Conservation (phyloP, 2,329 filamentous ascomycete species). For the Cladosporium oxysporum region DNA sequence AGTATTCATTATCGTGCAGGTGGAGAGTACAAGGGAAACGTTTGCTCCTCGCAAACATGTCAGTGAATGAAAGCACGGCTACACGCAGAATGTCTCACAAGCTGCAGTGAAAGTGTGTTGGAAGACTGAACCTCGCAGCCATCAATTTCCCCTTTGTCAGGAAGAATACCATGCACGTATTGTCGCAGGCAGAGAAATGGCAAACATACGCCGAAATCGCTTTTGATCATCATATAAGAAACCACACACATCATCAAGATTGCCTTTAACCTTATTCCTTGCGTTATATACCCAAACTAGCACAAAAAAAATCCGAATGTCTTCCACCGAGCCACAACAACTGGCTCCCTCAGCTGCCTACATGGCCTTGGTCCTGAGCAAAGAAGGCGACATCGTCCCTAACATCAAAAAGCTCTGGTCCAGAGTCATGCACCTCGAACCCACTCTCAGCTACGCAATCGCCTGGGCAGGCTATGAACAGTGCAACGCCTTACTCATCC, state of each 20-base stretch:
- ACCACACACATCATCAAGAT: neutral
- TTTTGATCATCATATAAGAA: neutral
- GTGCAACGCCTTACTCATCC: neutral
- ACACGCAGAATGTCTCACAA: neutral
- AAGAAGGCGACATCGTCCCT: neutral
- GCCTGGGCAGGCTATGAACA: slow-evolving; percentile 4
- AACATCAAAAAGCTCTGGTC: slow-evolving; percentile 3
- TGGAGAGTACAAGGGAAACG: neutral
- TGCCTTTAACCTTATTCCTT: neutral
- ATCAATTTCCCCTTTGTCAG: neutral
- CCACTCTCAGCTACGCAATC: slow-evolving; percentile 7
- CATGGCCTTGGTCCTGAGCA: slow-evolving; percentile 9
- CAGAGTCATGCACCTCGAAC: slow-evolving; percentile 6
- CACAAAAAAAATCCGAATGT: neutral
- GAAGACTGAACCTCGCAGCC: neutral
- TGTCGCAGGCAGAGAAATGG: neutral
- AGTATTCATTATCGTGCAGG: neutral
- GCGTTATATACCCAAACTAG: neutral
- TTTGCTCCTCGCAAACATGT: neutral
- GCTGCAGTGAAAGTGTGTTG: slow-evolving; percentile 3
- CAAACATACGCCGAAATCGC: neutral
- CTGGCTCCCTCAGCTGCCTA: slow-evolving; percentile 6
- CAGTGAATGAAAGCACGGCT: neutral
- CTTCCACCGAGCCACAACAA: neutral
- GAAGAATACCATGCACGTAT: neutral